Conservation (phyloP, 805 yeast species). For the Helenozyma rhizophorensis region DNA sequence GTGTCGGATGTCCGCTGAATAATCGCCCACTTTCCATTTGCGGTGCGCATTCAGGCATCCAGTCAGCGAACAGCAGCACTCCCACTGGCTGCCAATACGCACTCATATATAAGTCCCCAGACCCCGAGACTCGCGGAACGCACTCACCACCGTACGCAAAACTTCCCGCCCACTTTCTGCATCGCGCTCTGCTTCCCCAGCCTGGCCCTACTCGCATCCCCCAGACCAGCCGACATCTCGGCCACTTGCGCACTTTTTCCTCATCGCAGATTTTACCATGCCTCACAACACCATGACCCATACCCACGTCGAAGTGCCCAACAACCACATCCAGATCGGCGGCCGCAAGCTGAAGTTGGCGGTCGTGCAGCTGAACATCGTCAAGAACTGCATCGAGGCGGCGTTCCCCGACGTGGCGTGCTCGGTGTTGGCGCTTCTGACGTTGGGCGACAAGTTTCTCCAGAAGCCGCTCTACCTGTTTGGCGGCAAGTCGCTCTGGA, state of each 20-base stretch:
- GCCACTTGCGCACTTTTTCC: background rate
- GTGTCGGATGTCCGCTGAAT: constrained; percentile 7
- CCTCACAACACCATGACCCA: constrained; percentile 20
- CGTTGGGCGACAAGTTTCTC: constrained; percentile 88
- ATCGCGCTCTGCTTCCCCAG: too few relatives aligned
- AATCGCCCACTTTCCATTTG: constrained; percentile 11
- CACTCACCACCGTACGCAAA: too few relatives aligned
- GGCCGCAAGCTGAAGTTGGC: constrained; percentile 89
- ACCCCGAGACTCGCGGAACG: too few relatives aligned
- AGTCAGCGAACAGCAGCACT: constrained; percentile 3
- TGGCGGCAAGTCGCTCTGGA: constrained; percentile 97
- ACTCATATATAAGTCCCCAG: too few relatives aligned
- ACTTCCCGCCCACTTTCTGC: too few relatives aligned
- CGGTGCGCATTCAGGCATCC: constrained; percentile 1
- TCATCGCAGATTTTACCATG: constrained; percentile 3
- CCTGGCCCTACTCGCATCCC: too few relatives aligned
- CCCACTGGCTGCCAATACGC: constrained; percentile 13
- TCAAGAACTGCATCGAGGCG: constrained; percentile 54
- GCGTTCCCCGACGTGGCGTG: constrained; percentile 64
- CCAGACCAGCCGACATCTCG: too few relatives aligned
- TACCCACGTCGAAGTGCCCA: constrained; percentile 21
- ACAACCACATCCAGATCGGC: constrained; percentile 55
- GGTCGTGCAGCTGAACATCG: constrained; percentile 76
- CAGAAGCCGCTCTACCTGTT: constrained; percentile 84
- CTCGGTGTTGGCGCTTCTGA: constrained; percentile 73